Evolutionary conservation across 768 basidiomycete species (phyloP).

Genomic region (Amanita exitialis): DNA sequence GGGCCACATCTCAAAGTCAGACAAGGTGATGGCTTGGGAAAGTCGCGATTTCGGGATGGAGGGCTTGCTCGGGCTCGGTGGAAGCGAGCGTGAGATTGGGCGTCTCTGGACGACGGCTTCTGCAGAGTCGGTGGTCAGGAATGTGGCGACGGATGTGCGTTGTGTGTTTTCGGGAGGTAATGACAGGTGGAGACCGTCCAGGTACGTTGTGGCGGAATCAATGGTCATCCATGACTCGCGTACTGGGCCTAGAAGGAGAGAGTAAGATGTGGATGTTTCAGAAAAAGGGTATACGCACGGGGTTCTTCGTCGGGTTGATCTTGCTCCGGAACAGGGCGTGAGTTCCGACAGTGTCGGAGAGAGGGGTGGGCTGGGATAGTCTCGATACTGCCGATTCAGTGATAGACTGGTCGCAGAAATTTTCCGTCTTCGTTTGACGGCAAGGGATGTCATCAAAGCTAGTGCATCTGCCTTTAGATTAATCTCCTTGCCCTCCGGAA

Average conservation of each 20-base stretch:
- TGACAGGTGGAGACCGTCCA: slow-evolving; percentile 28
- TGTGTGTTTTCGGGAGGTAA: slow-evolving; percentile 24
- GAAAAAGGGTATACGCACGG: background rate
- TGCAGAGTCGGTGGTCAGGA: slow-evolving; percentile 46
- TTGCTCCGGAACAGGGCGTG: slow-evolving; percentile 3
- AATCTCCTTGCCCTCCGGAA: slow-evolving; percentile 43
- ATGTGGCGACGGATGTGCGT: slow-evolving; percentile 39
- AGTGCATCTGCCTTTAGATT: background rate
- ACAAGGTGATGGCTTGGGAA: slow-evolving; percentile 26
- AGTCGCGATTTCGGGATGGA: slow-evolving; percentile 15
- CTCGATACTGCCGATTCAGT: background rate
- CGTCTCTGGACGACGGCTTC: slow-evolving; percentile 38
- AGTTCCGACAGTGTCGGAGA: slow-evolving; percentile 4
- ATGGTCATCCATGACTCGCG: slow-evolving; percentile 39
- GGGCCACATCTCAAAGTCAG: slow-evolving; percentile 31
- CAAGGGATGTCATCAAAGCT: slow-evolving; percentile 3
- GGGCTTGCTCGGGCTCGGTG: slow-evolving; percentile 1
- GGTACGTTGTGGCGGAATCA: slow-evolving; percentile 25
- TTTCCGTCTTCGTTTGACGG: slow-evolving; percentile 3
- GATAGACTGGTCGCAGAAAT: background rate
- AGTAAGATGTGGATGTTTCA: background rate
- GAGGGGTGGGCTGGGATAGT: slow-evolving; percentile 1
- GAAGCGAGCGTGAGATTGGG: background rate
- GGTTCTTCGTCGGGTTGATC: slow-evolving; percentile 2
- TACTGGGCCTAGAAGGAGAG: slow-evolving; percentile 11